phyloP scores from a whole-genome alignment of 768 basidiomycete genomes.

The Boletellus emodensis region DNA sequence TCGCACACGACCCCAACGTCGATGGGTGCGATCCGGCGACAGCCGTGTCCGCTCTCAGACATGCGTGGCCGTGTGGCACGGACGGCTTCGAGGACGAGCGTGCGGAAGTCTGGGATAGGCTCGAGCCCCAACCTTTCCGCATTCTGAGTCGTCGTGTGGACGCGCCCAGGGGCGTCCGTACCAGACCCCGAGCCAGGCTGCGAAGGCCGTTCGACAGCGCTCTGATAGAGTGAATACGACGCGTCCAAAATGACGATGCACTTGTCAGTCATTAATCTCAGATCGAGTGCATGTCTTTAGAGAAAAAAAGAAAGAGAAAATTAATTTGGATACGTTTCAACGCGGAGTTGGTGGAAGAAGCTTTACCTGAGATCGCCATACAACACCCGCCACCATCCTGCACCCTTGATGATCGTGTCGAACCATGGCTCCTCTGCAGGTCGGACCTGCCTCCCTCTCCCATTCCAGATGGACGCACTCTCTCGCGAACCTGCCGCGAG shows the following conservation, averaged over 20 bases:
- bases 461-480: conserved; percentile 4
- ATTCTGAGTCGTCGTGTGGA: not conserved
- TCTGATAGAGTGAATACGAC: conserved; percentile 53
- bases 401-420: conserved; percentile 73
- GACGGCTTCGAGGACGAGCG: conserved; percentile 50
- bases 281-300: conserved; percentile 70
- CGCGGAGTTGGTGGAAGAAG: not conserved
- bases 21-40: conserved; percentile 47
- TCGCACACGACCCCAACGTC: conserved; percentile 65
- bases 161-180: not conserved
- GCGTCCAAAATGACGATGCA: conserved; percentile 73
- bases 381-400: conserved; percentile 77
- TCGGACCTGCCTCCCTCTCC: conserved; percentile 13
- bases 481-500: conserved; percentile 38
- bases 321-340: not conserved
- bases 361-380: conserved; percentile 57
- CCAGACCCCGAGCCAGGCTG: not conserved
- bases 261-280: conserved; percentile 65
- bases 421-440: conserved; percentile 34
- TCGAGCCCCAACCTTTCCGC: conserved; percentile 38
- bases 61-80: conserved; percentile 25
- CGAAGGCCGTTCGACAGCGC: not conserved
- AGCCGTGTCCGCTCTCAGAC: conserved; percentile 9
- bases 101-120: conserved; percentile 57
- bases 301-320: not conserved